Conservation (phyloP, 352 stramenopile genomes). For the Elongisporangium senticosum region DNA sequence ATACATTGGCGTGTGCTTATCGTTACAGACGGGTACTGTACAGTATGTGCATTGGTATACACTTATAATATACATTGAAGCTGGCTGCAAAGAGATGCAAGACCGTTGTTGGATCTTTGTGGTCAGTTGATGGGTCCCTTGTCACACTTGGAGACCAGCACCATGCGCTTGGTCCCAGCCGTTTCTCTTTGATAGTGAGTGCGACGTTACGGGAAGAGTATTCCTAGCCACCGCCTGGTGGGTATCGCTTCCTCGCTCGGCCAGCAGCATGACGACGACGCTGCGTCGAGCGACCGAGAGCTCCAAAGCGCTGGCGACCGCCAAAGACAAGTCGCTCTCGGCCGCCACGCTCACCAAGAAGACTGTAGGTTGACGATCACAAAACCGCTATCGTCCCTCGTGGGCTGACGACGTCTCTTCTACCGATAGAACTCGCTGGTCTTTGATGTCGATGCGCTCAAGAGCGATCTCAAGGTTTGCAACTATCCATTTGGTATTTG, state of each 20-base stretch:
- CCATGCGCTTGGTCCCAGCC: not conserved
- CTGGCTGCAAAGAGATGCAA: too few species aligned
- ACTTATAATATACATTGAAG: too few species aligned
- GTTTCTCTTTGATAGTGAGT: too few species aligned
- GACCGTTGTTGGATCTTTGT: too few species aligned
- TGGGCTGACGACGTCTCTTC: not conserved
- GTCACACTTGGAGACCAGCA: not conserved
- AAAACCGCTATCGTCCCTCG: not conserved
- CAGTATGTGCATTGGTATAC: too few species aligned
- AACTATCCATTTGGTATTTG: not conserved
- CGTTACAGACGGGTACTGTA: too few species aligned
- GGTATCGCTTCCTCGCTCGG: too few species aligned
- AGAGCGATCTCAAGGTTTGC: constrained; percentile 44
- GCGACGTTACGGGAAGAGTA: not conserved
- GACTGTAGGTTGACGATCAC: constrained; percentile 19
- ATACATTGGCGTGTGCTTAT: not conserved
- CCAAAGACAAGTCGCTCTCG: constrained; percentile 50
- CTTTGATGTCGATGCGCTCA: constrained; percentile 47
- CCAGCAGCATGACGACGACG: not conserved
- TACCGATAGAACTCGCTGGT: constrained; percentile 33
- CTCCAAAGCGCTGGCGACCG: constrained; percentile 35
- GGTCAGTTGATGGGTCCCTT: too few species aligned
- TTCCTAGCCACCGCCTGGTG: not conserved
- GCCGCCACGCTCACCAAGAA: constrained; percentile 55
- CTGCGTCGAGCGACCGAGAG: constrained; percentile 33